Percentiles rank a stretch among this genome's conserved stretches.
phyloP scores from a whole-genome alignment of 2,329 filamentous ascomycete genomes.

The Colletotrichum musicola region DNA sequence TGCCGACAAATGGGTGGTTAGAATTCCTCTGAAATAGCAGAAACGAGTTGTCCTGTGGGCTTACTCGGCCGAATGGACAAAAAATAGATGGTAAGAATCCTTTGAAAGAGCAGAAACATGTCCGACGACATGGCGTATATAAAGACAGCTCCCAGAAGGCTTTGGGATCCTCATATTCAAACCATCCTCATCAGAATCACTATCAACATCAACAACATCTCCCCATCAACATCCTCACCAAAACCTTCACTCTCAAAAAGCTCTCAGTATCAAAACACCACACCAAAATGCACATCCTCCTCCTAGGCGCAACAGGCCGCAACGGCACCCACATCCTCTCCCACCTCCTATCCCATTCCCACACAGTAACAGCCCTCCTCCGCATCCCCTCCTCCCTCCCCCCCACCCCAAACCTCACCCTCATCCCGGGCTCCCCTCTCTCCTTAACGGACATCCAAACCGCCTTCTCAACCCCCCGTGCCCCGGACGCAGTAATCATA shows the following conservation, averaged over 20 bases:
- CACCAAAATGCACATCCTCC: slow-evolving; percentile 57
- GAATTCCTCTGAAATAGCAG: not conserved
- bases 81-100: not conserved
- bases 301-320: slow-evolving; percentile 61
- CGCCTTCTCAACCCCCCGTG: slow-evolving; percentile 47
- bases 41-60: not conserved
- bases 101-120: not conserved
- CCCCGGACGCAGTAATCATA: slow-evolving; percentile 56
- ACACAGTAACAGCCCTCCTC: slow-evolving; percentile 61
- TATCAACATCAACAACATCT: not conserved
- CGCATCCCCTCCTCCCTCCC: slow-evolving; percentile 52
- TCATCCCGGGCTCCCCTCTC: slow-evolving; percentile 54
- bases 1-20: not conserved
- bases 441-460: slow-evolving; percentile 53
- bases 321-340: slow-evolving; percentile 59
- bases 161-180: too few species aligned
- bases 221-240: not conserved
- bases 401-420: slow-evolving; percentile 49
- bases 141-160: too few species aligned
- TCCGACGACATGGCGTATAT: not conserved
- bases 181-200: too few species aligned
- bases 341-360: slow-evolving; percentile 53
- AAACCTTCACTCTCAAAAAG: not conserved
- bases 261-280: not conserved
- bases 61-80: slow-evolving; percentile 1